Evolutionary conservation across 345 rosid species (phyloP), one percentile per base, ranked within the genome.

Genomic region (Eucalyptus regnans): DNA sequence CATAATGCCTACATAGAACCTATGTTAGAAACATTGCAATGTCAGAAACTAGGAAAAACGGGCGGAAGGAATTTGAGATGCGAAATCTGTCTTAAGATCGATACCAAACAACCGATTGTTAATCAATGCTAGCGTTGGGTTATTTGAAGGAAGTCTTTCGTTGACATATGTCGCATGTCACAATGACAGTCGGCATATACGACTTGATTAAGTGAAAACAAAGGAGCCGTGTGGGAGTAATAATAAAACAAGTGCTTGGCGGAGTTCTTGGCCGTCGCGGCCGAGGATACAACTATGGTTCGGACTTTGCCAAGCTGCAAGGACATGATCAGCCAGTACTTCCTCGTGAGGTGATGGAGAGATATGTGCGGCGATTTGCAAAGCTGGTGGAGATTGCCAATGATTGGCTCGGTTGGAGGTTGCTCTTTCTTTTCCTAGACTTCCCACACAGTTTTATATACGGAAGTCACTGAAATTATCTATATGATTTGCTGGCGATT

Each of bases 351-450:
- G 66, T 48, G 76, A 48, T 44, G 86, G 66, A 95, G 92, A 64
- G 92, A 92, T n/a, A 84, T 83, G 89, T 93, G 94, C 29, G 93
- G 93, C 49, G 49, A 31, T 83, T 86, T 88, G 7, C 90, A 88
- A 6, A 93, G 93, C 89, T 91, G 95, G 90, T 92, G 94, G 68
- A 94, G 93, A 90, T 33, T 9, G 95, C 95, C 14, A 92, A 90
- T 90, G 93, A 90, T 33, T 9, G 95, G 81, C 94, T 87, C 50
- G 94, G 93, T 7, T 93, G 94, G 48, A 92, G 95, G 86, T 91
- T 93, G 33, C 86, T 91, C 80, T 91, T 87, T 58, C 86, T 86
- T 84, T 71, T 90, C 60, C 81, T 87, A 8, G 86, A 58, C 46
- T 89, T 64, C 37, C 37, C 27, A 50, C 37, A 4, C 37, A 14